Percentiles rank a stretch among this genome's conserved stretches.
Evolutionary conservation across 257 asterid species (phyloP).

Genomic region (Salvia splendens): DNA sequence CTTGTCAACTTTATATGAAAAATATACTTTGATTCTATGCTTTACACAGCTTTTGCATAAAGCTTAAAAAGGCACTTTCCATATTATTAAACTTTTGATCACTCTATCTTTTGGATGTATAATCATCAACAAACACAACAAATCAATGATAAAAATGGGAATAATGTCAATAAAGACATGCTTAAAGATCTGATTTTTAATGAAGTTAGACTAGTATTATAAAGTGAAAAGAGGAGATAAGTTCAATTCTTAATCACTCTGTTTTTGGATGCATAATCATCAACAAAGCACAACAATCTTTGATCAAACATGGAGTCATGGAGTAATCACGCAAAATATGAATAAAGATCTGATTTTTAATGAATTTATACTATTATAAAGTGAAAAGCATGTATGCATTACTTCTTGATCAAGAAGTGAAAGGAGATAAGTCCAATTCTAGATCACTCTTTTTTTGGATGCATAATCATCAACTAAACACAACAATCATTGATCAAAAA

Average conservation of each 20-base stretch:
- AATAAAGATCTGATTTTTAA: too few relatives aligned
- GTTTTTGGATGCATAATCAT: neutral
- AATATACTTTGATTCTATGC: slow-evolving; percentile 18
- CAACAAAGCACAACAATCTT: neutral
- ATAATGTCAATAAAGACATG: too few relatives aligned
- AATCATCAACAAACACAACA: too few relatives aligned
- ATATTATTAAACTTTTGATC: slow-evolving; percentile 8
- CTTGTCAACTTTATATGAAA: slow-evolving; percentile 10
- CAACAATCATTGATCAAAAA: slow-evolving; percentile 5
- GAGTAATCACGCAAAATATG: neutral
- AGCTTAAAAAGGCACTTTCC: slow-evolving; percentile 28
- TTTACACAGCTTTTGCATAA: slow-evolving; percentile 30
- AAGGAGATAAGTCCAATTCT: neutral
- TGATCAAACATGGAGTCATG: slow-evolving; percentile 3
- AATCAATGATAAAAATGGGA: too few relatives aligned
- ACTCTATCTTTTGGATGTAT: neutral
- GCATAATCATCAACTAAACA: neutral
- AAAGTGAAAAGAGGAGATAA: neutral
- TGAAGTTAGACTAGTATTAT: too few relatives aligned
- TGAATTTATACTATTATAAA: too few relatives aligned
- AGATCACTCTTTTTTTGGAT: neutral
- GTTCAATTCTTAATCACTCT: neutral
- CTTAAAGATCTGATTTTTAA: too few relatives aligned
- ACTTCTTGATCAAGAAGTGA: too few relatives aligned
- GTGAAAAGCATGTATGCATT: neutral